Conservation (phyloP, 768 basidiomycete genomes). For the Leccinum subgranulosum region DNA sequence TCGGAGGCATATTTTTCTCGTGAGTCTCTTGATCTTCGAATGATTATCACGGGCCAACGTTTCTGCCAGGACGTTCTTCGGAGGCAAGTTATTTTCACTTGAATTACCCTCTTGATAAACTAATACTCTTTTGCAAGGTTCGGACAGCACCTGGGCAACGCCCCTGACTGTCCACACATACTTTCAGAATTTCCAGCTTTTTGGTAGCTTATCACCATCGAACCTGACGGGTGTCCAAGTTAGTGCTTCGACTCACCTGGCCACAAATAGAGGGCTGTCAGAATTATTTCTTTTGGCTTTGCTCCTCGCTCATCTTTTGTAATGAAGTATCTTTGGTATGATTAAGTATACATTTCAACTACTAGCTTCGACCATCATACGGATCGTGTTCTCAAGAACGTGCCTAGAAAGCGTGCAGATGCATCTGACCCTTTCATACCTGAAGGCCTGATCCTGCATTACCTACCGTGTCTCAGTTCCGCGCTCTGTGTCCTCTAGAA, state of each 20-base stretch:
- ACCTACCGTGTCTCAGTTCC: no score
- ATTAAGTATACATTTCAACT: no score
- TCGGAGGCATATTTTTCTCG: slow-evolving; percentile 80
- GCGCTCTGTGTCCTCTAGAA: no score
- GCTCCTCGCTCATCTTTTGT: not conserved
- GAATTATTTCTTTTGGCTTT: not conserved
- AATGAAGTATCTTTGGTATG: not conserved
- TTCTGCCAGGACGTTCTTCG: slow-evolving; percentile 69
- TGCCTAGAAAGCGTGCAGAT: no score
- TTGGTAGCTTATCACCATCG: slow-evolving; percentile 52
- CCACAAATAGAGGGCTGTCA: not conserved
- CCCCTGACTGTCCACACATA: slow-evolving; percentile 66
- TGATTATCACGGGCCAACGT: not conserved
- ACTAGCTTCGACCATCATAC: no score
- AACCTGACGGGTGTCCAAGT: slow-evolving; percentile 30
- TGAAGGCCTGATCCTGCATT: no score
- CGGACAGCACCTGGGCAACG: slow-evolving; percentile 70
- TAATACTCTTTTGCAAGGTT: slow-evolving; percentile 36
- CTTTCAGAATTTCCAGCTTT: slow-evolving; percentile 71
- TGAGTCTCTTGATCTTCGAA: slow-evolving; percentile 32
- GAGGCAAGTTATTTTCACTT: slow-evolving; percentile 43
- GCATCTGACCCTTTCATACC: no score
- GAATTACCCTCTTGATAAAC: slow-evolving; percentile 7
- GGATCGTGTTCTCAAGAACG: no score
- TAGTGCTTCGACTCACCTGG: slow-evolving; percentile 9